Conservation (phyloP, 306 rosid genomes). For the Psophocarpus tetragonolobus region DNA sequence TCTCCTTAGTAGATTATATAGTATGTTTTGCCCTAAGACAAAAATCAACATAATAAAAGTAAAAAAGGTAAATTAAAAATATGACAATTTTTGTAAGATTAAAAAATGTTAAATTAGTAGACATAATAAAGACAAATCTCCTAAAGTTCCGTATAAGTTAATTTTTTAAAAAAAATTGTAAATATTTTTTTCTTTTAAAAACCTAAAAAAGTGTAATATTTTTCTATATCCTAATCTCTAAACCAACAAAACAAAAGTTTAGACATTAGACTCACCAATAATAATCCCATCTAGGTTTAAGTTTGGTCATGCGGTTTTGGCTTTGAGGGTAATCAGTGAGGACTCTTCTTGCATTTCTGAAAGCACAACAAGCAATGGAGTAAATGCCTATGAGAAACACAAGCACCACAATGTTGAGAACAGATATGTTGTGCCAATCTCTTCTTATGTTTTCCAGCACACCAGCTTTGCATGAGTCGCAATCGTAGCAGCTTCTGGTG, state of each 20-base stretch:
- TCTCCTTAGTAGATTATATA: too few species aligned
- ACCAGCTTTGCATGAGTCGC: constrained; percentile 89
- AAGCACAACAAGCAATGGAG: constrained; percentile 88
- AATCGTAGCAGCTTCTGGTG: constrained; percentile 58
- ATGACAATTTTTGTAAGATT: too few species aligned
- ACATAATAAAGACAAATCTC: too few species aligned
- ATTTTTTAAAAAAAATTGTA: too few species aligned
- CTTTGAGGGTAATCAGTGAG: constrained; percentile 67
- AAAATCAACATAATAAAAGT: too few species aligned
- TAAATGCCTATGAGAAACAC: constrained; percentile 67
- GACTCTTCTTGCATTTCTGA: constrained; percentile 66
- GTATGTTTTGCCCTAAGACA: too few species aligned
- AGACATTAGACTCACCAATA: constrained; percentile 68
- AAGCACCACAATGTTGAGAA: constrained; percentile 63
- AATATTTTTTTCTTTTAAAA: too few species aligned
- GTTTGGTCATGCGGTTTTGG: constrained; percentile 67
- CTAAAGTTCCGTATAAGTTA: too few species aligned
- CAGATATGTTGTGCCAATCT: constrained; percentile 84
- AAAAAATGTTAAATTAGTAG: too few species aligned
- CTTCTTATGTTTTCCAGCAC: constrained; percentile 69
- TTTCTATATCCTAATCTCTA: too few species aligned
- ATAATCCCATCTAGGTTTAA: constrained; percentile 88
- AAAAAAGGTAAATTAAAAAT: too few species aligned
- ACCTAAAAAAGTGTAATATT: neutral
- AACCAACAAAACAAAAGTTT: neutral